Evolutionary conservation across 192 early-diverging fungal genomes (phyloP).

Genomic region (Gigaspora rosea): DNA sequence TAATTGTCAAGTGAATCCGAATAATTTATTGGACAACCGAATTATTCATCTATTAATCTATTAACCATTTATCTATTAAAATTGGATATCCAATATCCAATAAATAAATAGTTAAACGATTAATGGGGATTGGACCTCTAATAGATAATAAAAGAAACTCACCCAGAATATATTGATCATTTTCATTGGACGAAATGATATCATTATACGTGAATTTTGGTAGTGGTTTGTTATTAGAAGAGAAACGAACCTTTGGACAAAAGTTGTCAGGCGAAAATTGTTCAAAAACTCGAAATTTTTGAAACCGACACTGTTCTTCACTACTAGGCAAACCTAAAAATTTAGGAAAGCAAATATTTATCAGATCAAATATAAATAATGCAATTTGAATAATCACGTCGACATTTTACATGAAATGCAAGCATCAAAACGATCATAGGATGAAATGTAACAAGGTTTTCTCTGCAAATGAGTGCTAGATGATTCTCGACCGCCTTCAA

Average conservation of each 20-base stretch:
- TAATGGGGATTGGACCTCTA: too few relatives aligned
- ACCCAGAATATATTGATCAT: too few relatives aligned
- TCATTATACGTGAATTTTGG: background rate
- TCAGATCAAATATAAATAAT: background rate
- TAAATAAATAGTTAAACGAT: too few relatives aligned
- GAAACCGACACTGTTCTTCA: background rate
- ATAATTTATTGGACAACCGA: too few relatives aligned
- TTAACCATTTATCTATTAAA: too few relatives aligned
- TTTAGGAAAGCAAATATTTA: background rate
- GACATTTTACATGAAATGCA: background rate
- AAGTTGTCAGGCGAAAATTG: background rate
- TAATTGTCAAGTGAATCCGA: too few relatives aligned
- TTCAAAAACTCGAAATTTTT: background rate
- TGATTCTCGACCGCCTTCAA: background rate
- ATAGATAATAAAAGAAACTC: too few relatives aligned
- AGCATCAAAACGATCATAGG: background rate
- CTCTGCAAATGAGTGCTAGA: background rate
- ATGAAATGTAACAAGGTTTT: background rate
- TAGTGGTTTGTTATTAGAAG: background rate
- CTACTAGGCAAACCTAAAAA: background rate
- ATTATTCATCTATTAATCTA: too few relatives aligned
- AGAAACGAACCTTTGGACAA: background rate
- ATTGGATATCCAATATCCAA: too few relatives aligned
- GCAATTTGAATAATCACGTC: background rate
- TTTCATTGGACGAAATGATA: background rate